Evolutionary conservation across 2,329 filamentous ascomycete genomes (phyloP), one percentile per base, ranked within the genome.

Genomic region (Pseudogymnoascus sp.): DNA sequence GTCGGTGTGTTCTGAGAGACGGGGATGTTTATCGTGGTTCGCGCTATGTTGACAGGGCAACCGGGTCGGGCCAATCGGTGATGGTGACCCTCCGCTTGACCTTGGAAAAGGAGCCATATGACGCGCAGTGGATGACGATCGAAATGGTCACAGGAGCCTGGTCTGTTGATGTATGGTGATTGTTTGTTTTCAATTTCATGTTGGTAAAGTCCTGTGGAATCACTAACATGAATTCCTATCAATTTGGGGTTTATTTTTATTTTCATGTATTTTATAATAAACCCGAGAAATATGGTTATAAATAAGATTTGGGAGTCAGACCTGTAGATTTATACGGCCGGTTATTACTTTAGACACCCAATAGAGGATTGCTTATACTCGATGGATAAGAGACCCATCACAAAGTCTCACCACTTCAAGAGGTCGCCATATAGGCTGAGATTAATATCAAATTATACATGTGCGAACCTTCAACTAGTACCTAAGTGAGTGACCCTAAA

Each of bases 41-140:
- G 28, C 47, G 47, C 47, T 54, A 54, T 54, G 47, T 54, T 54
- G 47, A 12, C 47, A 28, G 28, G 47, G 47, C 47, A 54, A 54
- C 47, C 11, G 28, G 25, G 28, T 32, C 47, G 47, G 47, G 28
- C 47, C 47, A 54, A 54, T 54, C 14, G 47, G 9, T 32, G 43
- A 54, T 32, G 47, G 1, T 1, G 28, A 9, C 16, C 8, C 9
- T 16, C 12, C 47, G 28, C 3, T 11, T 18, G 16, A n/a, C 32
- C 8, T 28, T 54, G 28, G 47, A 28, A 54, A 32, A 22, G 32
- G 47, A 54, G 25, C 9, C 9, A 54, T 32, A 54, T 54, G 28
- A 54, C 47, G 47, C 32, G 47, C 2, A 16, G 18, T 16, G 28
- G 9, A 54, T 32, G 47, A 28, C 25, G 28, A 54, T 54, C 47